Conservation (phyloP, 495 filamentous ascomycete genomes). For the Penicillium robsamsonii region DNA sequence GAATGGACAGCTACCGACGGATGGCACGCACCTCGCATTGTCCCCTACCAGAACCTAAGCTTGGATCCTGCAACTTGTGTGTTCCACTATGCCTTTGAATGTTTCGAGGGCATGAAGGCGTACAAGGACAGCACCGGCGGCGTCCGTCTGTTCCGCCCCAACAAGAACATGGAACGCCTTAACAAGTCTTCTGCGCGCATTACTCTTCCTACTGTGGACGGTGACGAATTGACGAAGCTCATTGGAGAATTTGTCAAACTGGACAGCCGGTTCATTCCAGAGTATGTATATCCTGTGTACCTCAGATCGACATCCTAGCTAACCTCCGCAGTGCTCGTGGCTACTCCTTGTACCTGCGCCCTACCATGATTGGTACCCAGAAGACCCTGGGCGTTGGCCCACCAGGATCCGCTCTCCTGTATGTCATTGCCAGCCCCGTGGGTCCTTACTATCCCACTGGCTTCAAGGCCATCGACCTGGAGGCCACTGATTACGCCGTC, state of each 20-base stretch:
- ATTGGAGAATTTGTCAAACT: constrained; percentile 75
- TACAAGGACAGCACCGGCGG: constrained; percentile 76
- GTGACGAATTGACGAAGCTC: constrained; percentile 68
- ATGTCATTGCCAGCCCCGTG: constrained; percentile 92
- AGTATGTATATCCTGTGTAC: constrained; percentile 37
- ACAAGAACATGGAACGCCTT: constrained; percentile 92
- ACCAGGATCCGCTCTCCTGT: constrained; percentile 87
- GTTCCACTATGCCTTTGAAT: constrained; percentile 96
- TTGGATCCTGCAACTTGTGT: constrained; percentile 96
- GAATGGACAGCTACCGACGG: constrained; percentile 85
- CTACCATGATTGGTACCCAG: constrained; percentile 96
- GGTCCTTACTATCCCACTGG: constrained; percentile 97
- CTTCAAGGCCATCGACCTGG: constrained; percentile 92
- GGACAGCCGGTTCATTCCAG: constrained; percentile 85
- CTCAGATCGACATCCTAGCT: constrained; percentile 7
- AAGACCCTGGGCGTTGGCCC: constrained; percentile 86
- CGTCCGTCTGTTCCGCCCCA: constrained; percentile 87
- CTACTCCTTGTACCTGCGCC: constrained; percentile 91
- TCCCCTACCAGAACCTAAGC: constrained; percentile 93
- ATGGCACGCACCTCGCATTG: constrained; percentile 79
- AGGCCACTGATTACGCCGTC: constrained; percentile 91
- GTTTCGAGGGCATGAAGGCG: constrained; percentile 99
- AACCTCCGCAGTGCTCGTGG: constrained; percentile 55
- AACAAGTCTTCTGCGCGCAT: constrained; percentile 88
- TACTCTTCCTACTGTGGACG: constrained; percentile 80